phyloP scores from a whole-genome alignment of 768 basidiomycete species.

The Auriscalpium microsporum region DNA sequence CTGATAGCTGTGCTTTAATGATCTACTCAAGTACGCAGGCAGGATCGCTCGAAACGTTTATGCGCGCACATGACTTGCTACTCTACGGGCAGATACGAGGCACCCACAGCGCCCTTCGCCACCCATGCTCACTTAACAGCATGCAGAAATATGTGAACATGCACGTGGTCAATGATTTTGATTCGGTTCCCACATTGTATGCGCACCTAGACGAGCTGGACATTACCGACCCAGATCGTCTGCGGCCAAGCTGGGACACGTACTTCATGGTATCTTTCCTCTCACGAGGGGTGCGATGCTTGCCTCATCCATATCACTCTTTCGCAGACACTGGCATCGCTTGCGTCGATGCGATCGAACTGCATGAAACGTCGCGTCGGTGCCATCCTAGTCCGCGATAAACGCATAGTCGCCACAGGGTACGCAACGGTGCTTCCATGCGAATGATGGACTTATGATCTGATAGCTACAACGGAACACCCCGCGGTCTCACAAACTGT shows the following conservation, averaged over 20 bases:
- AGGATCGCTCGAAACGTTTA: conserved; percentile 61
- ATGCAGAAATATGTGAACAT: conserved; percentile 48
- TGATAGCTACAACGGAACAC: conserved; percentile 88
- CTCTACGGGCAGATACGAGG: conserved; percentile 41
- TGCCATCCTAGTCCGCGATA: conserved; percentile 82
- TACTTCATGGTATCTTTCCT: conserved; percentile 79
- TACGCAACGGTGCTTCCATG: conserved; percentile 24
- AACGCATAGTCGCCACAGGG: conserved; percentile 75
- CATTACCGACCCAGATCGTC: conserved; percentile 60
- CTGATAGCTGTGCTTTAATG: conserved; percentile 1
- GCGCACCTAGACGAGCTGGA: conserved; percentile 59
- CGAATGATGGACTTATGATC: background rate
- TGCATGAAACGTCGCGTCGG: conserved; percentile 98
- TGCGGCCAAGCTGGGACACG: conserved; percentile 88
- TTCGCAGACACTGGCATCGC: conserved; percentile 71
- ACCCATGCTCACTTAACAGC: conserved; percentile 13
- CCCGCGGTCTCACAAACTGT: conserved; percentile 84
- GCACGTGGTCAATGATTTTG: conserved; percentile 58
- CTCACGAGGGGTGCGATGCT: background rate
- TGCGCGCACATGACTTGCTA: conserved; percentile 58
- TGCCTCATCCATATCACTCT: conserved; percentile 1
- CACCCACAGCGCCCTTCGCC: background rate
- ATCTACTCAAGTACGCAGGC: conserved; percentile 5
- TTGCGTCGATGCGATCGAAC: conserved; percentile 85
- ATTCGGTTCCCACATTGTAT: conserved; percentile 43